Evolutionary conservation across 352 stramenopile genomes (phyloP).

Genomic region (Pythium rishiriense): DNA sequence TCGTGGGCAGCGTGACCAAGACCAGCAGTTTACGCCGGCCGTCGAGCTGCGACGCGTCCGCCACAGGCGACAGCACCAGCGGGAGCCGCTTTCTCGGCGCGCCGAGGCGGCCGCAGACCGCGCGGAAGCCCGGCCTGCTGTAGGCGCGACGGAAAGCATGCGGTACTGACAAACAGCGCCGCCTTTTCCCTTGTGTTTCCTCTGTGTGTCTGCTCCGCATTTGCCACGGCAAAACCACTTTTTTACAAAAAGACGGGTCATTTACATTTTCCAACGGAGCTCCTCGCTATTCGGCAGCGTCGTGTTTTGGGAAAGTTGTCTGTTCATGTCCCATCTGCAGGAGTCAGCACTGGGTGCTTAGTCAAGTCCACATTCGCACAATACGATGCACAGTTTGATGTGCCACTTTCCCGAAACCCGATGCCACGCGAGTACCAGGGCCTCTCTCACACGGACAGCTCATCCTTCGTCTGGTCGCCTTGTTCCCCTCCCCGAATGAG

Average conservation of each 20-base stretch:
- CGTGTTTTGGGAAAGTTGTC: background rate
- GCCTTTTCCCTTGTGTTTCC: background rate
- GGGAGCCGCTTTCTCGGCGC: conserved; percentile 12
- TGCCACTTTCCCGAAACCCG: conserved; percentile 13
- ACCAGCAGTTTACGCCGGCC: conserved; percentile 11
- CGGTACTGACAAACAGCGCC: background rate
- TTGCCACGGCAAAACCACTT: no score
- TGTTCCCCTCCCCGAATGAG: no score
- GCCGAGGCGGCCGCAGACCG: conserved; percentile 20
- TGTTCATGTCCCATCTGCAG: background rate
- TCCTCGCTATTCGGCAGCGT: background rate
- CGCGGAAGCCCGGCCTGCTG: background rate
- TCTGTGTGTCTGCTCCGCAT: no score
- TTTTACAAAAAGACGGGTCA: no score
- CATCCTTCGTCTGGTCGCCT: background rate
- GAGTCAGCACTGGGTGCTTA: conserved; percentile 5
- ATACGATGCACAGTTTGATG: background rate
- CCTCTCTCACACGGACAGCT: background rate
- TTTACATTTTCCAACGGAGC: background rate
- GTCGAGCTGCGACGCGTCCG: conserved; percentile 24
- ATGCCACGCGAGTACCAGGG: background rate
- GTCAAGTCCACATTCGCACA: conserved; percentile 7
- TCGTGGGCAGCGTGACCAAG: conserved; percentile 15
- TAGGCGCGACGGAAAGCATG: background rate
- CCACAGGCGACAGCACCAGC: background rate